Base-by-base conservation (phyloP, 306 rosid genomes). In the Citrullus amarus region DNA sequence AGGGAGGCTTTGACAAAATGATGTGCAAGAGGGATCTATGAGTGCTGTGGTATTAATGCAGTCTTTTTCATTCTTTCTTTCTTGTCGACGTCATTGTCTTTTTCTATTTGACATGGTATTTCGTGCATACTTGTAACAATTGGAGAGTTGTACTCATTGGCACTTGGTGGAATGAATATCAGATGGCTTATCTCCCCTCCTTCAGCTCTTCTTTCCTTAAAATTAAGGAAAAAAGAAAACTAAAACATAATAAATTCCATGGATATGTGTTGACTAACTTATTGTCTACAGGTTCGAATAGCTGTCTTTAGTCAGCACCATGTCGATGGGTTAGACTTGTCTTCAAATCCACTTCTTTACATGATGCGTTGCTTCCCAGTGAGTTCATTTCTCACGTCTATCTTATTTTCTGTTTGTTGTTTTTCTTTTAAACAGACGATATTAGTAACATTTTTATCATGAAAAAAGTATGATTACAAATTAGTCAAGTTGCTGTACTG, bases 301-400 rank as follows among this genome's bases (percentile, higher is more conserved):
- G 99, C 99, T 53, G 99, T 96, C 68, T 96, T 96, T 90, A 92
- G 96, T 82, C 99, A 96, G 92, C 99, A 96, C 84, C 99, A 96
- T 55, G 99, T 96, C 61, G 98, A 96, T 79, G 99, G 99, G 65
- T 92, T 96, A 6, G 99, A 96, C 85, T 87, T 96, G 71, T 88
- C 98, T 69, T 91, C 98, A 76, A 96, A 96, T 86, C 99, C 99
- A 46, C 93, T 96, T 78, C 78, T 96, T 82, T 96, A 96, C 79
- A 90, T 96, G 98, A 96, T 96, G 99, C 97, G 93, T 65, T 96
- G 99, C 86, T 92, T 84, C 80, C 99, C 99, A 38, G 98, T 96
- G 77, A 90, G 99, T 92, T 84, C 84, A 82, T 82, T 71, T 44
- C 44, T 75, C 58, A 25, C 46, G 43, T 43, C 4, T 61, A 57